These are phyloP conservation scores for Teratosphaeriaceae sp. DNA, from an alignment of 2,329 filamentous ascomycete genomes.

Conservation along the genomic window DNA sequence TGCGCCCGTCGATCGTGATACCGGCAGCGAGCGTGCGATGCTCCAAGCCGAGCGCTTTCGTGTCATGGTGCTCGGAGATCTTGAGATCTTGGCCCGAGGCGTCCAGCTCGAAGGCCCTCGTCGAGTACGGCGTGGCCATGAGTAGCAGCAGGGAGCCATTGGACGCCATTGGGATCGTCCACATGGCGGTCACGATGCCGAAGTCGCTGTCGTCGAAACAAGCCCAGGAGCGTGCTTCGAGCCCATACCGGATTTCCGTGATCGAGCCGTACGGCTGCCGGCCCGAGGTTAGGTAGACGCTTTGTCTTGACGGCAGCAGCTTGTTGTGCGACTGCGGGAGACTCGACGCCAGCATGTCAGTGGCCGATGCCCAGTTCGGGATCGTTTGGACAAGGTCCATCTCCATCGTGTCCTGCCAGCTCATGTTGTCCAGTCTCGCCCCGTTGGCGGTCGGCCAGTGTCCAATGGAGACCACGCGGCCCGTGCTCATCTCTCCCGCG, in stretches of 20 bases:
- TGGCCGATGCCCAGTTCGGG: slow-evolving; percentile 52
- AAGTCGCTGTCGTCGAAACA: slow-evolving; percentile 20
- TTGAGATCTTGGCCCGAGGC: slow-evolving; percentile 12
- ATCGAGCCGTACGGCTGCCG: slow-evolving; percentile 37
- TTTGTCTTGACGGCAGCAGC: slow-evolving; percentile 16
- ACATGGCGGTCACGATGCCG: slow-evolving; percentile 28
- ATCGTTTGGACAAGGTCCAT: slow-evolving; percentile 54
- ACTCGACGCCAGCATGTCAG: slow-evolving; percentile 38
- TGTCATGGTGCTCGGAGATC: slow-evolving; percentile 11
- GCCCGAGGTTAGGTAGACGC: slow-evolving; percentile 37
- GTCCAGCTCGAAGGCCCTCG: slow-evolving; percentile 13
- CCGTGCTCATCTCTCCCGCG: slow-evolving; percentile 70
- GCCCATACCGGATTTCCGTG: slow-evolving; percentile 37
- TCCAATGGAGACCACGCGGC: slow-evolving; percentile 33
- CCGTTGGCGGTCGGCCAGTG: slow-evolving; percentile 19
- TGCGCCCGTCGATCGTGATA: slow-evolving; percentile 11
- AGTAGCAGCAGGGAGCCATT: slow-evolving; percentile 30
- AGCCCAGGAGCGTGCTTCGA: slow-evolving; percentile 30
- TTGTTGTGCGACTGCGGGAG: slow-evolving; percentile 17
- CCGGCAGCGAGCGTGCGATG: slow-evolving; percentile 22
- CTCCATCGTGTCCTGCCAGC: slow-evolving; percentile 37
- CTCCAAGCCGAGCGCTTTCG: slow-evolving; percentile 17
- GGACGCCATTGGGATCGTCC: slow-evolving; percentile 29
- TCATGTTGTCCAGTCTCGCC: slow-evolving; percentile 28
- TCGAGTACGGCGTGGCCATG: slow-evolving; percentile 28